Percentiles rank a stretch among this genome's conserved stretches.
Conservation (phyloP, 2,329 filamentous ascomycete species). For the Didymosphaeria variabile region DNA sequence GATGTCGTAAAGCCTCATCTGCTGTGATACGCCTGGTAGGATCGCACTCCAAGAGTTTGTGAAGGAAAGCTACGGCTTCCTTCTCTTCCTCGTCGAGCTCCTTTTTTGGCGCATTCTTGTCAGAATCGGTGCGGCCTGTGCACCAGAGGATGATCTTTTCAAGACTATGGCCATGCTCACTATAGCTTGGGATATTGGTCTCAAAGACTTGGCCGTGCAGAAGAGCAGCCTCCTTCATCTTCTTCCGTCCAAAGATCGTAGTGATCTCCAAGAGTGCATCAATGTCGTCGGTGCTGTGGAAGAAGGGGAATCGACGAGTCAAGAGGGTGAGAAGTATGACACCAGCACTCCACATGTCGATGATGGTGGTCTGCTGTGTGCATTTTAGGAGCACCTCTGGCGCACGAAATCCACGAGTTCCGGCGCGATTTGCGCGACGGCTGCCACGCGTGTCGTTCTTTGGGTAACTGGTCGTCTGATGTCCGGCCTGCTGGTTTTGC, state of each 20-base stretch:
- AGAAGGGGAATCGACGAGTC: constrained; percentile 93
- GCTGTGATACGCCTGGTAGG: constrained; percentile 78
- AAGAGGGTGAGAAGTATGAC: constrained; percentile 97
- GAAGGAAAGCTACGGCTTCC: constrained; percentile 76
- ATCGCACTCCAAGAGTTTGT: constrained; percentile 78
- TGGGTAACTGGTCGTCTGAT: constrained; percentile 72
- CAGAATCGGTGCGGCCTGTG: constrained; percentile 75
- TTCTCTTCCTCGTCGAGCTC: constrained; percentile 73
- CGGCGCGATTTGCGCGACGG: constrained; percentile 89
- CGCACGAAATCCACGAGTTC: constrained; percentile 93
- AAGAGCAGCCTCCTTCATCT: constrained; percentile 83
- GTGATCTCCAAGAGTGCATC: constrained; percentile 98
- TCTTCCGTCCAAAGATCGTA: constrained; percentile 86
- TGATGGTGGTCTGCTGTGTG: constrained; percentile 88
- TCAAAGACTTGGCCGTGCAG: constrained; percentile 93
- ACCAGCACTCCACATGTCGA: constrained; percentile 96
- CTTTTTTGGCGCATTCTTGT: constrained; percentile 55
- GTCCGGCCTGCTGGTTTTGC: constrained; percentile 57
- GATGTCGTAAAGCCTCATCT: constrained; percentile 75
- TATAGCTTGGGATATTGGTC: constrained; percentile 90
- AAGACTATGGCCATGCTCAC: constrained; percentile 82
- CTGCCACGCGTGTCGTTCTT: constrained; percentile 90
- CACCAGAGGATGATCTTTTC: constrained; percentile 97
- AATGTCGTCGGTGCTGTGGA: constrained; percentile 97
- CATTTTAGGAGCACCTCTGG: constrained; percentile 98